These are phyloP conservation scores for Lodderomyces margitis DNA, from an alignment of 1,139 yeast genomes.

Conservation along the genomic window DNA sequence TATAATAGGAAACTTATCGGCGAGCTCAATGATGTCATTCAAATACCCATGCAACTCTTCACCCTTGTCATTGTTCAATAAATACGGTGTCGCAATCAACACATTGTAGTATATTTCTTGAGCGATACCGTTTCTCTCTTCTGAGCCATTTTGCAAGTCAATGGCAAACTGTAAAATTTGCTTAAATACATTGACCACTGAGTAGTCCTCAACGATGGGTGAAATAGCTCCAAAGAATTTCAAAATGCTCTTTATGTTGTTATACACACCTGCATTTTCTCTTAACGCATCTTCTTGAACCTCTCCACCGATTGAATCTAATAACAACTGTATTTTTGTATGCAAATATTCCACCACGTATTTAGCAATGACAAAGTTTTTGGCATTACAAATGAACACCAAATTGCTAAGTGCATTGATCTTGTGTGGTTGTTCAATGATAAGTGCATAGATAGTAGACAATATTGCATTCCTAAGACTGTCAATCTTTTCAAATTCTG, in stretches of 20 bases:
- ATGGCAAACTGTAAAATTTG: constrained; percentile 57
- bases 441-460: constrained; percentile 64
- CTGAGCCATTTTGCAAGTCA: constrained; percentile 46
- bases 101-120: constrained; percentile 69
- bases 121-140: constrained; percentile 54
- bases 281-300: constrained; percentile 10
- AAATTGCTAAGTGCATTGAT: constrained; percentile 69
- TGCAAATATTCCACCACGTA: constrained; percentile 70
- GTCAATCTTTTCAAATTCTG: constrained; percentile 67
- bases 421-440: constrained; percentile 90
- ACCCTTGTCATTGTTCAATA: constrained; percentile 47
- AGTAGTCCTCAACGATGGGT: constrained; percentile 57
- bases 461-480: constrained; percentile 59
- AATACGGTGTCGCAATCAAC: constrained; percentile 67
- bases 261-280: constrained; percentile 66
- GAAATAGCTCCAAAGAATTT: constrained; percentile 68
- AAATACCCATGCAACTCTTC: constrained; percentile 35
- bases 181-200: constrained; percentile 50
- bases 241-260: constrained; percentile 64
- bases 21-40: constrained; percentile 44
- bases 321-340: constrained; percentile 53
- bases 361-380: constrained; percentile 66
- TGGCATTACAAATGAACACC: constrained; percentile 64
- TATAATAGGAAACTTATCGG: constrained; percentile 36
- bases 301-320: constrained; percentile 28